Evolutionary conservation across 2,329 filamentous ascomycete genomes (phyloP).

Genomic region (Botrytis squamosa): DNA sequence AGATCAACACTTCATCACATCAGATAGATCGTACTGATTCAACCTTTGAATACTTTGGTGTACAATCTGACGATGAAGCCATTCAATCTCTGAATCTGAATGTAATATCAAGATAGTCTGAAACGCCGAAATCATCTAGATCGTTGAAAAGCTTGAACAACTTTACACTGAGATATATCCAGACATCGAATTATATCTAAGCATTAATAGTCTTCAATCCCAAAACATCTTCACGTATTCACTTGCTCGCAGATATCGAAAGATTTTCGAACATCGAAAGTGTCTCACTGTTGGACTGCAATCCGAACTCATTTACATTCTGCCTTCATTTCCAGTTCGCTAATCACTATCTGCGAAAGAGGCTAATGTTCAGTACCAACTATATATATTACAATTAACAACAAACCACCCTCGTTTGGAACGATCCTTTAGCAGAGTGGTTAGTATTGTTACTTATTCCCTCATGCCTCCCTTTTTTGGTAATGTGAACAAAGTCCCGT

Average conservation of each 20-base stretch:
- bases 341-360: not conserved
- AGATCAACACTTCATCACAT: not conserved
- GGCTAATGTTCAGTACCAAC: not conserved
- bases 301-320: not conserved
- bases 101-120: not conserved
- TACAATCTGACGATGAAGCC: accelerated
- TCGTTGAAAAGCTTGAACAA: not conserved
- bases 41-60: too few relatives aligned
- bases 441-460: not conserved
- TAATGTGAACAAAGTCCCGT: not conserved
- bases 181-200: not conserved
- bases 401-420: not conserved
- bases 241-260: not conserved
- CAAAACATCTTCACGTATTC: not conserved
- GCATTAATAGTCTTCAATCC: not conserved
- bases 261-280: not conserved
- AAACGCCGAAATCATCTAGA: not conserved
- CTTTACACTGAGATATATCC: too few relatives aligned
- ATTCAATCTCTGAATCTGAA: not conserved
- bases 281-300: not conserved
- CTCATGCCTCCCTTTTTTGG: not conserved
- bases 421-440: not conserved
- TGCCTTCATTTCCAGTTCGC: not conserved
- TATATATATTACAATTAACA: not conserved
- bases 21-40: not conserved